Evolutionary conservation across 768 basidiomycete genomes (phyloP), one percentile per base, ranked within the genome.

Genomic region (Daedaleopsis sinensis): DNA sequence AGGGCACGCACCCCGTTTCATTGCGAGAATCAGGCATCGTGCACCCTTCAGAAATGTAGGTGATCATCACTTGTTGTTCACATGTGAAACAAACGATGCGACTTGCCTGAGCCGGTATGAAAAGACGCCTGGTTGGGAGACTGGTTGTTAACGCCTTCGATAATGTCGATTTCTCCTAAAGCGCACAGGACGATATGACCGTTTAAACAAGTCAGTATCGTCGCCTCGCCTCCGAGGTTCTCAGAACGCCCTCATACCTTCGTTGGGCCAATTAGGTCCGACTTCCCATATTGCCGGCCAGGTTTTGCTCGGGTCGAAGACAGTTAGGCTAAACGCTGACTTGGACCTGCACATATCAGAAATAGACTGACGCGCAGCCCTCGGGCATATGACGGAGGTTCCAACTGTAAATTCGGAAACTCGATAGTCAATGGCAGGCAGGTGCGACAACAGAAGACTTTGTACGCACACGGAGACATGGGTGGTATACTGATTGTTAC

Each of bases 281-380:
- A 76, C 71, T 36, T 82, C 81, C 84, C 83, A 85, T n/a, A 82
- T 59, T 16, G 84, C 84, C 6, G 85, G 82, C 82, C 83, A 83
- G n/a, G 74, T 76, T 42, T 62, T 44, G 23, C 27, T 68, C 57
- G 52, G 54, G 11, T 43, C 50, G 48, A 38, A 37, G 21, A 50
- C 32, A 52, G 58, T 51, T 18, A 21, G 18, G 15, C 21, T 5
- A 47, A 11, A 19, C 13, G n/a, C 19, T n/a, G 46, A 19, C 10
- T 10, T 3, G 46, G 13, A 18, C 9, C 3, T 4, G 47, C 16
- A 7, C 27, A 32, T 32, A 32, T 32, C 3, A 32, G 27, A 32
- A 32, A 32, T 7, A 24, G 47, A 71, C 79, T 58, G 50, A 81
- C 81, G 80, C 82, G 68, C 84, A 84, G 8, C 84, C 84, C 63